Conservation (phyloP, 768 basidiomycete species). For the Naganishia friedmannii region DNA sequence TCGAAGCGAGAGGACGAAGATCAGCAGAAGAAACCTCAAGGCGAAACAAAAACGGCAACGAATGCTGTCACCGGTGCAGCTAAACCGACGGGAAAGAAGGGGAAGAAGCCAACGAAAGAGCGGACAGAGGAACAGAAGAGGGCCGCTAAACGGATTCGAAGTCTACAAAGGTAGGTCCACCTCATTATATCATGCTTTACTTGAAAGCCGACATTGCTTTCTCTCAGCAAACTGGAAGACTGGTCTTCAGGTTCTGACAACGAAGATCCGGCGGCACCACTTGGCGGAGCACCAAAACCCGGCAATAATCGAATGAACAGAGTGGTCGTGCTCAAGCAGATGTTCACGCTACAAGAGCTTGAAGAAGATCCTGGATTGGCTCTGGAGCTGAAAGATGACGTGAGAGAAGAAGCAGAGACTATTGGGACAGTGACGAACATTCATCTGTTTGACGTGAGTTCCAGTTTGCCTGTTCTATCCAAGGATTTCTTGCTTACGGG, state of each 20-base stretch:
- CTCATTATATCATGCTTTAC: neutral
- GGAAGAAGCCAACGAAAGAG: constrained; percentile 47
- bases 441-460: constrained; percentile 86
- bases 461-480: no score
- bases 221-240: constrained; percentile 77
- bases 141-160: constrained; percentile 49
- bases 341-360: constrained; percentile 85
- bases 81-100: constrained; percentile 62
- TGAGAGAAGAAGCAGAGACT: constrained; percentile 83
- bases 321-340: constrained; percentile 88
- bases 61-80: constrained; percentile 27
- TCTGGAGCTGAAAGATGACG: constrained; percentile 92
- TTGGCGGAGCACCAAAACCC: constrained; percentile 43
- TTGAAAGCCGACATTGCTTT: constrained; percentile 12
- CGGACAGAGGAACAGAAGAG: constrained; percentile 46
- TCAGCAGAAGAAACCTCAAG: constrained; percentile 63
- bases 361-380: constrained; percentile 79
- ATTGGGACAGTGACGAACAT: constrained; percentile 95
- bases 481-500: no score
- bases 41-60: constrained; percentile 26
- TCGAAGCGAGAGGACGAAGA: constrained; percentile 26
- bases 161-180: constrained; percentile 58
- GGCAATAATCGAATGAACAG: constrained; percentile 59
- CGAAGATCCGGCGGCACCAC: constrained; percentile 55
- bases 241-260: constrained; percentile 95